Evolutionary conservation across 2,329 filamentous ascomycete genomes (phyloP).

Genomic region (Pseudocercospora crystallina): DNA sequence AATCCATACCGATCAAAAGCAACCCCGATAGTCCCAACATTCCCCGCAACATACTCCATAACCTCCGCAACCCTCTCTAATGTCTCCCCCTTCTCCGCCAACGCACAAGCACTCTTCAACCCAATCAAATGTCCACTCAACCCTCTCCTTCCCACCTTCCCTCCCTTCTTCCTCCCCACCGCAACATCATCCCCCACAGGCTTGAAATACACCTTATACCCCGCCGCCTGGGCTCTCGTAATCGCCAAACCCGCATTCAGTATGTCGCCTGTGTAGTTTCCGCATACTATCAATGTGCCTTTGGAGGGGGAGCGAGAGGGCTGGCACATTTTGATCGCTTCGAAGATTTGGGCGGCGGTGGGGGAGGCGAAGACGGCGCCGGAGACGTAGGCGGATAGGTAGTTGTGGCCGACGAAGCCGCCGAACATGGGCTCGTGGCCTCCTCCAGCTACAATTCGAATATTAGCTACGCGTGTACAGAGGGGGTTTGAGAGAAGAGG

Average conservation of each 20-base stretch:
- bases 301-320: conserved; percentile 31
- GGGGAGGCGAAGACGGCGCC: conserved; percentile 66
- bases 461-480: no score
- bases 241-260: conserved; percentile 62
- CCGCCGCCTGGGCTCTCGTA: conserved; percentile 57
- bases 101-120: conserved; percentile 61
- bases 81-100: conserved; percentile 37
- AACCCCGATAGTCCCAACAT: conserved; percentile 39
- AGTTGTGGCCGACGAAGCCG: conserved; percentile 62
- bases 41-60: conserved; percentile 39
- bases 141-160: conserved; percentile 61
- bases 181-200: conserved; percentile 67
- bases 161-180: conserved; percentile 56
- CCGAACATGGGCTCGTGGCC: conserved; percentile 61
- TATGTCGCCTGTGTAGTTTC: conserved; percentile 66
- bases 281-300: conserved; percentile 61
- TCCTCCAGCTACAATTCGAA: conserved; percentile 28
- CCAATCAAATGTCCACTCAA: conserved; percentile 62
- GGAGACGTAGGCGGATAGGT: conserved; percentile 61
- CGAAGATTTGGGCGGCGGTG: conserved; percentile 62
- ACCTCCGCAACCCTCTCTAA: conserved; percentile 37
- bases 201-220: conserved; percentile 57
- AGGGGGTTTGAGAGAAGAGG: no score
- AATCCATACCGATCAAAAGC: conserved; percentile 36
- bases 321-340: conserved; percentile 57